Conservation (phyloP, 352 stramenopile genomes). For the Phytophthora pistaciae region DNA sequence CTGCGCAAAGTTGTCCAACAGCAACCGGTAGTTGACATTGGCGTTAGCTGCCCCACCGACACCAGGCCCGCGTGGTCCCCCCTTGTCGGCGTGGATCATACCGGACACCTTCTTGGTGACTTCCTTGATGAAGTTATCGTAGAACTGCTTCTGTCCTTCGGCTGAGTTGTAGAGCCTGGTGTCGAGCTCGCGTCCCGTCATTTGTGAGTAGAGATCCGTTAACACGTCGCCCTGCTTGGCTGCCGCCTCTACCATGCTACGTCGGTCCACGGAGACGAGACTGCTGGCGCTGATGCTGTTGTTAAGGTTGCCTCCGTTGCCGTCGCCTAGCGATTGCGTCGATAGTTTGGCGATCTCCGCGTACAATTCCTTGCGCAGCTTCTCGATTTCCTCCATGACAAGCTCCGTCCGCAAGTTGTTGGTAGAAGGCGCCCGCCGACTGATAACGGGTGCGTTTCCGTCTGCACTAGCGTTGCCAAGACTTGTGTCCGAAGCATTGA, state of each 20-base stretch:
- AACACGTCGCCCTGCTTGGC: conserved; percentile 56
- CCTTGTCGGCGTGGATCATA: conserved; percentile 61
- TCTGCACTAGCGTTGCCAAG: conserved; percentile 1
- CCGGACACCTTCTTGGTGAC: conserved; percentile 83
- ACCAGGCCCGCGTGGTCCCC: conserved; percentile 23
- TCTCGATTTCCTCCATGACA: conserved; percentile 55
- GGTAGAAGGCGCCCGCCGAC: conserved; percentile 23
- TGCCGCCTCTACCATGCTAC: conserved; percentile 28
- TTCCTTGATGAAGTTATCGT: conserved; percentile 79
- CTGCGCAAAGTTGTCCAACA: conserved; percentile 80
- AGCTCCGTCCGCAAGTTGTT: conserved; percentile 37
- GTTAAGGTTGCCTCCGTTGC: conserved; percentile 14
- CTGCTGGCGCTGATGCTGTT: conserved; percentile 25
- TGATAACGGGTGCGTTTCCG: not conserved
- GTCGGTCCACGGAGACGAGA: conserved; percentile 26
- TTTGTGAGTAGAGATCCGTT: conserved; percentile 65
- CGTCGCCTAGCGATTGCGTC: conserved; percentile 22
- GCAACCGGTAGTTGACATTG: conserved; percentile 73
- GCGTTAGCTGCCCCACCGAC: conserved; percentile 45
- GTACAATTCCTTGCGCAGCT: conserved; percentile 60
- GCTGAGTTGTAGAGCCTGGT: conserved; percentile 52
- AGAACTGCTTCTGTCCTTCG: conserved; percentile 65
- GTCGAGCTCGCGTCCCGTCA: conserved; percentile 63
- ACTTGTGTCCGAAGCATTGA: conserved; percentile 32
- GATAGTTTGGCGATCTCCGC: conserved; percentile 63